phyloP scores from a whole-genome alignment of 106 monocot species.

The Posidonia australis region DNA sequence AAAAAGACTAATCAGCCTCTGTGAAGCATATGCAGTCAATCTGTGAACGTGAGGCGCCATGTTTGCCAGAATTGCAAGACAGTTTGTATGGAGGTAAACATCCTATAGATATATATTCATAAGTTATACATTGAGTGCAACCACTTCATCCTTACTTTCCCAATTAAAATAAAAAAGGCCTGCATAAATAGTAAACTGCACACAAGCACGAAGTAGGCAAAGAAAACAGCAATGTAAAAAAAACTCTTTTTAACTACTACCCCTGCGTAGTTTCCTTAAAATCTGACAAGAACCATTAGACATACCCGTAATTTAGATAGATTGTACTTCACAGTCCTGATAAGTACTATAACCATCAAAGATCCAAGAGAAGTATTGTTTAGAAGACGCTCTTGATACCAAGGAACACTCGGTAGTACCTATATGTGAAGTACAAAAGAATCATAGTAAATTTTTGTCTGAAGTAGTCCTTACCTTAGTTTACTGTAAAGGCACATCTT shows the following conservation, averaged over 20 bases:
- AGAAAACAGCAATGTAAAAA: no score
- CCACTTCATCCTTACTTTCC: not conserved
- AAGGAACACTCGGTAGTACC: constrained; percentile 78
- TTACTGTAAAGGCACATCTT: constrained; percentile 5
- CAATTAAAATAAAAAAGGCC: no score
- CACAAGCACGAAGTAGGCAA: no score
- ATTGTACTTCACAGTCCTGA: constrained; percentile 90
- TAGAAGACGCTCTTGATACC: constrained; percentile 92
- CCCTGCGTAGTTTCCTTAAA: no score
- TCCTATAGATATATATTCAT: constrained; percentile 35
- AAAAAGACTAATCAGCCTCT: constrained; percentile 96
- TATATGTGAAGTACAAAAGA: constrained; percentile 17
- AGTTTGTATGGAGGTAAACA: constrained; percentile 93
- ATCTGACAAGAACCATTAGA: not conserved
- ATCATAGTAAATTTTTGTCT: not conserved
- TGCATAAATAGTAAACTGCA: no score
- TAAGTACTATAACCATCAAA: constrained; percentile 86
- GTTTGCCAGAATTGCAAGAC: constrained; percentile 87
- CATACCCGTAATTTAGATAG: constrained; percentile 85
- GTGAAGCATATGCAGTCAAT: constrained; percentile 90
- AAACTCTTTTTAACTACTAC: no score
- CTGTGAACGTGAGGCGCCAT: constrained; percentile 96
- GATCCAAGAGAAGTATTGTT: constrained; percentile 89
- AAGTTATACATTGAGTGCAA: not conserved
- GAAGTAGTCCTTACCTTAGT: not conserved